Evolutionary conservation across 2,329 filamentous ascomycete genomes (phyloP), one percentile per base, ranked within the genome.

Genomic region (Penicillium paneum): DNA sequence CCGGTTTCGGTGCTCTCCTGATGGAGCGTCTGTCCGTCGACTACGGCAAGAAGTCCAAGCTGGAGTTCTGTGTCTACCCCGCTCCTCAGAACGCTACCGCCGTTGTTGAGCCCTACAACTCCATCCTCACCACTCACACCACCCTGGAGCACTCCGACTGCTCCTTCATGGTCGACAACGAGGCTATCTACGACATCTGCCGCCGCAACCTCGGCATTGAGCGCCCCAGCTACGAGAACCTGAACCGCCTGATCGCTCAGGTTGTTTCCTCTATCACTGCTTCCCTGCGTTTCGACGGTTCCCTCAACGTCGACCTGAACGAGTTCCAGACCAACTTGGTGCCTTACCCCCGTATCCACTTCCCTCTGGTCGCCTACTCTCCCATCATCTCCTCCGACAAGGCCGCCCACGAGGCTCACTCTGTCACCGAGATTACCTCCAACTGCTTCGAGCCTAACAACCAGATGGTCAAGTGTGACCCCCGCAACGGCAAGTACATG

Each of bases 251-350:
- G 74, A 97, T 99, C 73, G 94, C 94, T 66, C 94, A 99, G 83
- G 93, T 99, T 67, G 94, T 99, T 69, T 97, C 92, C 50, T 97
- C 93, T 69, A 97, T 97, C 79, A 99, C 93, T 66, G 92, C 93
- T 64, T 97, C 93, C 65, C 91, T 99, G 72, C 92, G 93, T 74
- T 99, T 97, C 79, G 93, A 97, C 74, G 93, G 93, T 65, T 97
- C 94, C 66, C 89, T 99, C 69, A 99, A 99, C 81, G 94, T 99
- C 80, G 93, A 99, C 78, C 81, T 99, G 67, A 97, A 97, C 84
- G 93, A 99, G 83, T 99, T 99, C 90, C 93, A 99, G 86, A 99
- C 93, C 80, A 99, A 99, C 84, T 80, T 99, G 79, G 93, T 99
- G 61, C 93, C 93, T 59, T 99, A 97, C 81, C 93, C 93, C 64